These are phyloP conservation scores for Xylaria telfairii DNA, from an alignment of 495 filamentous ascomycete species.

Conservation along the genomic window DNA sequence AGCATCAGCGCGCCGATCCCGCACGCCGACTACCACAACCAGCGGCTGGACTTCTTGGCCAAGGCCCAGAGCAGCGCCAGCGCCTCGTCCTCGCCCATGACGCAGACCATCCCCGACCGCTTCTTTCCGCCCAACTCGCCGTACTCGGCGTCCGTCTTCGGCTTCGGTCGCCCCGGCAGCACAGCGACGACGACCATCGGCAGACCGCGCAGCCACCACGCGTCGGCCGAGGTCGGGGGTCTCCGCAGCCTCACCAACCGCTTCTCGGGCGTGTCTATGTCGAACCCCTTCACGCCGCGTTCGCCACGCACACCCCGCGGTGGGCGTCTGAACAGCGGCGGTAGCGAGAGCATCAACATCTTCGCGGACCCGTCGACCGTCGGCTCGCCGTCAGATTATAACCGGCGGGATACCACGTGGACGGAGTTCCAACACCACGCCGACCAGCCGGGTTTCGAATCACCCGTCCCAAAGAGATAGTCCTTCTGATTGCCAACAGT, in stretches of 20 bases:
- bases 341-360: constrained; percentile 69
- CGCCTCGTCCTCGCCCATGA: constrained; percentile 26
- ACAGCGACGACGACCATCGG: constrained; percentile 15
- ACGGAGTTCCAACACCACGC: constrained; percentile 36
- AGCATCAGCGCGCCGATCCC: constrained; percentile 54
- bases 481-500: neutral
- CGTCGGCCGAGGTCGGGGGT: constrained; percentile 35
- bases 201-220: constrained; percentile 33
- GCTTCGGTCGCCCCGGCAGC: constrained; percentile 28
- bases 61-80: constrained; percentile 32
- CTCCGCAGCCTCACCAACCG: constrained; percentile 35
- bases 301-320: constrained; percentile 20
- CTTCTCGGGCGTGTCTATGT: neutral
- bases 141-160: constrained; percentile 28
- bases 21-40: constrained; percentile 38
- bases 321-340: constrained; percentile 59
- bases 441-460: constrained; percentile 16
- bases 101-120: constrained; percentile 5
- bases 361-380: constrained; percentile 66
- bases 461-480: neutral
- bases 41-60: constrained; percentile 46
- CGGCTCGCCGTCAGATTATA: constrained; percentile 20
- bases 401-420: constrained; percentile 37
- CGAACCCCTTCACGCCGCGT: constrained; percentile 35
- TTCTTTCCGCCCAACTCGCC: constrained; percentile 38